phyloP scores from a whole-genome alignment of 768 basidiomycete genomes.

The Lactarius akahatsu region DNA sequence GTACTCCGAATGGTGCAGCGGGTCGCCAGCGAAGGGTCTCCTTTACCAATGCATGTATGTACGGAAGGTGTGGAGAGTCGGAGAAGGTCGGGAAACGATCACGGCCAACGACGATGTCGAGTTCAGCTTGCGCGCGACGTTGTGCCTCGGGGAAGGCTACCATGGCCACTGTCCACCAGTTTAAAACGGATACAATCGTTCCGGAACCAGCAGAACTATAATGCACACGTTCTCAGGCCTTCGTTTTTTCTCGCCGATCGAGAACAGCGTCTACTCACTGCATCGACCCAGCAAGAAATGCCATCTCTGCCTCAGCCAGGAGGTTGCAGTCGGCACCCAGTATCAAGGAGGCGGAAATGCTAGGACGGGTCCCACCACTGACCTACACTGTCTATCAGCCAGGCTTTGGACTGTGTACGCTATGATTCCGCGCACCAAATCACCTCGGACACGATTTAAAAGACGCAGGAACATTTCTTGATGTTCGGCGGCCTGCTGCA shows the following conservation, averaged over 20 bases:
- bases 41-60: constrained; percentile 26
- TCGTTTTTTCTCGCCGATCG: not conserved
- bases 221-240: not conserved
- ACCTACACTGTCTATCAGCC: not conserved
- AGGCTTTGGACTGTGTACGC: not conserved
- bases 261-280: constrained; percentile 6
- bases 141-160: constrained; percentile 27
- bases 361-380: constrained; percentile 6
- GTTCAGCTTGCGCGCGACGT: constrained; percentile 27
- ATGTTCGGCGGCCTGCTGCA: not conserved
- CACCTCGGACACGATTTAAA: constrained; percentile 13
- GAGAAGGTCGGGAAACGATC: constrained; percentile 24
- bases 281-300: constrained; percentile 10
- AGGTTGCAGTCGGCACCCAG: not conserved
- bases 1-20: not conserved
- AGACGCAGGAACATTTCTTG: constrained; percentile 6
- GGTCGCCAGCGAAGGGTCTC: constrained; percentile 23
- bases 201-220: constrained; percentile 17
- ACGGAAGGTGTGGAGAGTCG: constrained; percentile 26
- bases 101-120: constrained; percentile 28
- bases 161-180: constrained; percentile 27
- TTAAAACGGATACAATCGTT: constrained; percentile 5
- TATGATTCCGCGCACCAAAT: not conserved
- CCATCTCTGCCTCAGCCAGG: constrained; percentile 8
- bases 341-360: constrained; percentile 15